Conservation (phyloP, 2,329 filamentous ascomycete genomes). For the Penicillium nordicum region DNA sequence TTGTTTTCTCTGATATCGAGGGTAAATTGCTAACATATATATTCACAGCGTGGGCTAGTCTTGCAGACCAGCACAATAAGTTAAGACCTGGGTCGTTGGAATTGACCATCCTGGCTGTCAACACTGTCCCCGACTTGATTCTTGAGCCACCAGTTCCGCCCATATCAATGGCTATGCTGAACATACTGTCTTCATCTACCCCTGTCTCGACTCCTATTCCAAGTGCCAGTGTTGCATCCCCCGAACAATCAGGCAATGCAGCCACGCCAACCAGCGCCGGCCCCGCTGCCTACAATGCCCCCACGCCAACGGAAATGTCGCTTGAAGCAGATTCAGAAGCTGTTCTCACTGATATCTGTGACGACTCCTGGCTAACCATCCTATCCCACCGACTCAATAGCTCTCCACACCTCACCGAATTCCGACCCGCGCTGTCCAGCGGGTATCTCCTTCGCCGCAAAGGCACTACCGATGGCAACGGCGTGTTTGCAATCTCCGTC, state of each 20-base stretch:
- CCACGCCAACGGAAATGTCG: constrained; percentile 33
- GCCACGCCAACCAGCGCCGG: constrained; percentile 35
- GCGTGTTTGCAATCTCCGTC: constrained; percentile 40
- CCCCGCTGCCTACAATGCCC: constrained; percentile 37
- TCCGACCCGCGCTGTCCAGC: constrained; percentile 44
- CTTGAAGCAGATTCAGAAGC: constrained; percentile 53
- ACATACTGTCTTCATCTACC: constrained; percentile 34
- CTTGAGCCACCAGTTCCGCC: constrained; percentile 34
- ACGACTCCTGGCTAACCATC: constrained; percentile 59
- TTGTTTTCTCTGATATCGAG: neutral
- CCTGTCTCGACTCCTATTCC: constrained; percentile 41
- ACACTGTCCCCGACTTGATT: constrained; percentile 34
- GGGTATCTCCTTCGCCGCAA: constrained; percentile 48
- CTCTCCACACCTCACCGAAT: constrained; percentile 41
- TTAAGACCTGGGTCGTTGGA: constrained; percentile 33
- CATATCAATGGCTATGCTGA: constrained; percentile 34
- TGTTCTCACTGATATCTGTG: constrained; percentile 54
- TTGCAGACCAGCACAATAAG: constrained; percentile 41
- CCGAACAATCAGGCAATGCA: constrained; percentile 42
- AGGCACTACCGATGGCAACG: constrained; percentile 41
- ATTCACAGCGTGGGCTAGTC: constrained; percentile 36
- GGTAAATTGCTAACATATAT: constrained; percentile 18
- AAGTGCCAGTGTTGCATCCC: constrained; percentile 36
- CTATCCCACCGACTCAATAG: constrained; percentile 50
- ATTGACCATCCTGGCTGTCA: constrained; percentile 36